Evolutionary conservation across 768 basidiomycete genomes (phyloP).

Genomic region (Sporobolomyces pararoseus): DNA sequence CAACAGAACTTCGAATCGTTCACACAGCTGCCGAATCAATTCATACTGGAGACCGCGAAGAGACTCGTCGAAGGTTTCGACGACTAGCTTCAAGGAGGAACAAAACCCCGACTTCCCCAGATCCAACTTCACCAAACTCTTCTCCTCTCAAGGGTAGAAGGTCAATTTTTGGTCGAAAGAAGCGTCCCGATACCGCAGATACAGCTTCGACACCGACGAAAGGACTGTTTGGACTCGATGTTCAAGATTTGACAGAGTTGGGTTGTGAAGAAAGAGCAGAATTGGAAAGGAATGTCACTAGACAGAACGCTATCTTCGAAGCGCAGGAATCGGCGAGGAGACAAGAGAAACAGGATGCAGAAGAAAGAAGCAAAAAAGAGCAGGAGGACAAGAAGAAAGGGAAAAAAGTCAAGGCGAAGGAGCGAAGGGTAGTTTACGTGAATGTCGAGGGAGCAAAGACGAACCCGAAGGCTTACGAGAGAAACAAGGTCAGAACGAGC

Average conservation of each 20-base stretch:
- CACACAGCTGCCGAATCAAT: conserved; percentile 87
- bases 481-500: conserved; percentile 91
- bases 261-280: conserved; percentile 27
- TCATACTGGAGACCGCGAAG: conserved; percentile 76
- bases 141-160: conserved; percentile 25
- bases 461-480: conserved; percentile 58
- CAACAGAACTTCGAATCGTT: conserved; percentile 66
- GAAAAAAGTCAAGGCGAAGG: conserved; percentile 49
- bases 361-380: conserved; percentile 53
- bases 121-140: background rate
- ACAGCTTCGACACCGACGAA: conserved; percentile 21
- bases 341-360: conserved; percentile 36
- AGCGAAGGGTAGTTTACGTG: conserved; percentile 68
- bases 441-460: conserved; percentile 69
- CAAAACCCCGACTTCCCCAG: conserved; percentile 1
- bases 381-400: conserved; percentile 53
- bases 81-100: conserved; percentile 22
- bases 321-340: conserved; percentile 40
- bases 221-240: conserved; percentile 17
- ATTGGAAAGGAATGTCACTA: conserved; percentile 36
- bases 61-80: conserved; percentile 49
- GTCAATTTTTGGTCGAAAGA: conserved; percentile 19
- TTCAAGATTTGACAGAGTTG: conserved; percentile 22
- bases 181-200: conserved; percentile 9
- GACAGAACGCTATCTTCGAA: conserved; percentile 38